phyloP scores from a whole-genome alignment of 345 rosid genomes.

The Acer campestre region DNA sequence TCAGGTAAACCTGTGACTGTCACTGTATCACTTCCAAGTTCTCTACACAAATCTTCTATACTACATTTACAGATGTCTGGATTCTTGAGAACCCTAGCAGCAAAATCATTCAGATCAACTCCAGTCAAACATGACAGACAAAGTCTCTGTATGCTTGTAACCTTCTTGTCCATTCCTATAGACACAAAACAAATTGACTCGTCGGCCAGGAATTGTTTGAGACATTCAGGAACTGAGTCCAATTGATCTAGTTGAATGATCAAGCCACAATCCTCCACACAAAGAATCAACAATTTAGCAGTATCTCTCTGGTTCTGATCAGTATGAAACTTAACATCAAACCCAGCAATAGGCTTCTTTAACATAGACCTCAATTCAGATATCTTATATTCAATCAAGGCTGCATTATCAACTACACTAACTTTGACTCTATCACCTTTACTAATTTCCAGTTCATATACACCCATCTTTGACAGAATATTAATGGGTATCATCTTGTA shows the following conservation, averaged over 20 bases:
- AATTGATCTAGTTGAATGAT: background rate
- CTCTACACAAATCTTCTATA: background rate
- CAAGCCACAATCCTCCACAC: background rate
- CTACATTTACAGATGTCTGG: background rate
- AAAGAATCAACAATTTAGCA: background rate
- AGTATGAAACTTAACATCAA: background rate
- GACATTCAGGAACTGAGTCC: too few species aligned
- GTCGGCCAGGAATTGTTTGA: background rate
- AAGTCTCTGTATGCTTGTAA: background rate
- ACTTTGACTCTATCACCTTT: background rate
- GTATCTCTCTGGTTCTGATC: background rate
- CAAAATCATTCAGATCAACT: background rate
- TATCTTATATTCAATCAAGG: too few species aligned
- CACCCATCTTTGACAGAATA: background rate
- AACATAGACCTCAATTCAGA: background rate
- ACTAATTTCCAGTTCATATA: background rate
- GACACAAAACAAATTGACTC: background rate
- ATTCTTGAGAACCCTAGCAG: background rate
- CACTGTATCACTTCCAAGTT: background rate
- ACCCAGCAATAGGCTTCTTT: background rate
- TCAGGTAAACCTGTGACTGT: too few species aligned
- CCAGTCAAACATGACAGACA: background rate
- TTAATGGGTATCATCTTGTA: background rate
- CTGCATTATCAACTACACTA: too few species aligned
- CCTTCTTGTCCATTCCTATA: background rate